Base-by-base conservation (phyloP, 768 basidiomycete genomes). In the Suillus luteus region DNA sequence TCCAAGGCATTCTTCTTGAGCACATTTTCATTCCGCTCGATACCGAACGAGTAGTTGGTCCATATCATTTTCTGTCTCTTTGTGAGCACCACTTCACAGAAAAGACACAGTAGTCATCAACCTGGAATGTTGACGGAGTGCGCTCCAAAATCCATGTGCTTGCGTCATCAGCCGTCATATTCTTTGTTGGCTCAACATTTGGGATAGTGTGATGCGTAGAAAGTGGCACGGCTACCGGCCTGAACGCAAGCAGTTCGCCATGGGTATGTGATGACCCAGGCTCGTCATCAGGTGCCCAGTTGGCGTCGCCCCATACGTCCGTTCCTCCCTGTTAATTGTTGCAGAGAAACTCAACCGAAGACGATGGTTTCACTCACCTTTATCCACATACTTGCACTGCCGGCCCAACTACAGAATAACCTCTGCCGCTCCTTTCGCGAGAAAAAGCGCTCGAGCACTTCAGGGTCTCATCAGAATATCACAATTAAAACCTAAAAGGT, bases 351-450 rank as follows among this genome's bases (percentile, higher is more conserved):
- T 31, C 40, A 19, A 17, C 14, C 3, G 17, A 41, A 27, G 17
- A 41, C 9, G 11, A 14, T 19, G 10, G 4, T 27, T 24, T 31
- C 17, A 19, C 57, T n/a, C 72, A 86, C 92, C 85, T 96, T 96
- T 65, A 96, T 85, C 95, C 95, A 96, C 86, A 95, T 85, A 67
- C 92, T 92, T 27, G 91, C 94, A 67, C 93, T 91, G 38, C 96
- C 96, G 8, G 93, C 93, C 96, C 96, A 99, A 71, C 90, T 92
- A 35, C 94, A 83, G 81, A 99, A 98, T 12, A 99, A 81, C 59
- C 85, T 87, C 64, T 92, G 92, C 0, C 96, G 85, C 75, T 99
- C 97, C 51, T 84, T 87, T 44, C 93, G 82, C 0, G 93, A 95
- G 74, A 99, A 98, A 80, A 97, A 96, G 41, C 89, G 85, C 69